Evolutionary conservation across 2,329 filamentous ascomycete species (phyloP).

Genomic region (Pezicula rhizophila): DNA sequence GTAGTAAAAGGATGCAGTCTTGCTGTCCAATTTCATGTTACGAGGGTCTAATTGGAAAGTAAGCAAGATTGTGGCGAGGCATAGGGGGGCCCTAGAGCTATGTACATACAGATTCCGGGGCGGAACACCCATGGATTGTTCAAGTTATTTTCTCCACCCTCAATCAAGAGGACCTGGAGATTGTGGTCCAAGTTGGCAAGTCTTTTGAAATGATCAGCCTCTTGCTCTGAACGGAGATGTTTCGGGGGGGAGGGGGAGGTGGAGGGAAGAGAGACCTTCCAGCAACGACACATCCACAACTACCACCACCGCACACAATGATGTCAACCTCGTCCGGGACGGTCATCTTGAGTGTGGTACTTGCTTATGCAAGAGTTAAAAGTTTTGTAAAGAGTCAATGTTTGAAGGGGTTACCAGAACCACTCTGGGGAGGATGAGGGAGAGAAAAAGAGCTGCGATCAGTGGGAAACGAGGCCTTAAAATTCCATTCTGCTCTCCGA

Average conservation of each 20-base stretch:
- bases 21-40: slow-evolving; percentile 44
- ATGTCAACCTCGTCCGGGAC: slow-evolving; percentile 76
- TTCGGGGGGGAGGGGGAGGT: too few relatives aligned
- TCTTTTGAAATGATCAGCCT: slow-evolving; percentile 29
- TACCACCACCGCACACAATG: slow-evolving; percentile 71
- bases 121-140: slow-evolving; percentile 77
- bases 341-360: slow-evolving; percentile 4
- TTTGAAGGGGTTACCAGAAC: not conserved
- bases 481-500: not conserved
- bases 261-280: slow-evolving; percentile 43
- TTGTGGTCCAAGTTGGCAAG: slow-evolving; percentile 72
- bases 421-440: not conserved
- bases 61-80: not conserved
- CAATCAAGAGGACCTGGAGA: slow-evolving; percentile 64
- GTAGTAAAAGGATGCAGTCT: slow-evolving; percentile 77
- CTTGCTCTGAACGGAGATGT: not conserved
- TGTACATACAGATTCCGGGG: slow-evolving; percentile 53
- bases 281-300: slow-evolving; percentile 54
- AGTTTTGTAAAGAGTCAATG: too few relatives aligned
- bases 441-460: not conserved
- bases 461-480: not conserved
- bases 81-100: not conserved
- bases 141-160: slow-evolving; percentile 65
- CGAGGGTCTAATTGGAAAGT: slow-evolving; percentile 12
- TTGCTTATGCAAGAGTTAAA: not conserved